Conservation (phyloP, 306 rosid species). For the Argentina anserina region DNA sequence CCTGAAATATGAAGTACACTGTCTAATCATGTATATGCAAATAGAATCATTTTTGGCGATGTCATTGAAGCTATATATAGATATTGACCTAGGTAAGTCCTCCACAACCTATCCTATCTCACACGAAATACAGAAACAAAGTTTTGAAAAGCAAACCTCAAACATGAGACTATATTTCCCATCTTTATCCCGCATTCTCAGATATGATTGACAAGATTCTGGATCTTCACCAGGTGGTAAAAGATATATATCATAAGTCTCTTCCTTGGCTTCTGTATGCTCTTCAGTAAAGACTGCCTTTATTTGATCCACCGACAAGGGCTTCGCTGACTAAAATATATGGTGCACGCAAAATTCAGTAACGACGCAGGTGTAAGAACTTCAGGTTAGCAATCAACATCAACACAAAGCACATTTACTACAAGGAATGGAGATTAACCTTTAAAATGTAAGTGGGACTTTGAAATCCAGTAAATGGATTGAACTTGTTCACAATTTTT, state of each 20-base stretch:
- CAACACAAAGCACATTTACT: constrained; percentile 21
- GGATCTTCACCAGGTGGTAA: constrained; percentile 99
- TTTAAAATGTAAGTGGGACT: constrained; percentile 89
- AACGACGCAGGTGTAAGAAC: constrained; percentile 12
- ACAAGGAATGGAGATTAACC: constrained; percentile 38
- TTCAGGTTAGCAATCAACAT: constrained; percentile 6
- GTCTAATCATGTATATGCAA: constrained; percentile 14
- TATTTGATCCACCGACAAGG: constrained; percentile 57
- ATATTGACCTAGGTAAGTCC: background rate
- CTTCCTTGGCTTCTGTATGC: constrained; percentile 66
- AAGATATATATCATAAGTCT: constrained; percentile 95
- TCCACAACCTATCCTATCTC: background rate
- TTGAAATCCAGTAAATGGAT: constrained; percentile 97
- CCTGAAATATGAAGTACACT: constrained; percentile 46
- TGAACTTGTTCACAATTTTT: constrained; percentile 85
- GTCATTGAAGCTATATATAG: background rate
- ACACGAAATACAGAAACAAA: constrained; percentile 11
- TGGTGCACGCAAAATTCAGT: constrained; percentile 20
- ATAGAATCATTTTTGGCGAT: background rate
- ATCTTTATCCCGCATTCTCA: constrained; percentile 97
- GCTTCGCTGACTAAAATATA: constrained; percentile 73
- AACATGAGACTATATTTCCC: constrained; percentile 99
- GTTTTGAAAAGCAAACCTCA: constrained; percentile 61
- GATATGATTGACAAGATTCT: constrained; percentile 95
- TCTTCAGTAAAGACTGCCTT: constrained; percentile 71